phyloP scores from a whole-genome alignment of 2,329 filamentous ascomycete genomes.

The Periconia sp. region DNA sequence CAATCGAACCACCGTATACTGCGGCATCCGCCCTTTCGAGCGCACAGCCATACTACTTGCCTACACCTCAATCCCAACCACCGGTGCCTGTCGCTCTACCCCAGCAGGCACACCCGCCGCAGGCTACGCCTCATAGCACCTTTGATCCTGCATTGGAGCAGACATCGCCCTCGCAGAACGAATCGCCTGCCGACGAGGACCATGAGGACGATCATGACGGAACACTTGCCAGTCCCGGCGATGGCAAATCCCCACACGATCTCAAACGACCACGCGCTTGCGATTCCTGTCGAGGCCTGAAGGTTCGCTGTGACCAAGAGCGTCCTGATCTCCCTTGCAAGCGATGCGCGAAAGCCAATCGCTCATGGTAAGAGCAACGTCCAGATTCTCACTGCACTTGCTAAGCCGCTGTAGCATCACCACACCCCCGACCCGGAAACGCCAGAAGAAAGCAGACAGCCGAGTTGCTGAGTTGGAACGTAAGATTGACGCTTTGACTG shows the following conservation, averaged over 20 bases:
- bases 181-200: conserved; percentile 31
- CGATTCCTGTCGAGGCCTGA: conserved; percentile 51
- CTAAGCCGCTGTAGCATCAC: conserved; percentile 27
- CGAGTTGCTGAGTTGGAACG: conserved; percentile 87
- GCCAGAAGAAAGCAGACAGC: conserved; percentile 90
- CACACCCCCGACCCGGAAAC: conserved; percentile 73
- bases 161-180: conserved; percentile 24
- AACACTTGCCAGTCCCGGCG: conserved; percentile 29
- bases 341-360: conserved; percentile 78
- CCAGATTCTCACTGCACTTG: too few species aligned
- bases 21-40: conserved; percentile 19
- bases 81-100: conserved; percentile 16
- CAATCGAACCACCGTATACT: conserved; percentile 27
- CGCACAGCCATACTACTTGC: conserved; percentile 37
- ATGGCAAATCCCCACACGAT: conserved; percentile 38
- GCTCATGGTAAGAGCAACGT: conserved; percentile 62
- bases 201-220: conserved; percentile 15
- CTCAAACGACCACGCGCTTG: conserved; percentile 51
- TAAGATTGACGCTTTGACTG: conserved; percentile 87
- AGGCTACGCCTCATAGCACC: conserved; percentile 3
- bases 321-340: conserved; percentile 60
- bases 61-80: conserved; percentile 19
- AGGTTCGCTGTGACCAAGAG: conserved; percentile 81
- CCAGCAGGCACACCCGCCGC: conserved; percentile 18
- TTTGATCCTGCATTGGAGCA: conserved; percentile 38